Percentiles rank a stretch among this genome's conserved stretches.
Evolutionary conservation across 2,329 filamentous ascomycete species (phyloP).

Genomic region (Monilinia fructicola): DNA sequence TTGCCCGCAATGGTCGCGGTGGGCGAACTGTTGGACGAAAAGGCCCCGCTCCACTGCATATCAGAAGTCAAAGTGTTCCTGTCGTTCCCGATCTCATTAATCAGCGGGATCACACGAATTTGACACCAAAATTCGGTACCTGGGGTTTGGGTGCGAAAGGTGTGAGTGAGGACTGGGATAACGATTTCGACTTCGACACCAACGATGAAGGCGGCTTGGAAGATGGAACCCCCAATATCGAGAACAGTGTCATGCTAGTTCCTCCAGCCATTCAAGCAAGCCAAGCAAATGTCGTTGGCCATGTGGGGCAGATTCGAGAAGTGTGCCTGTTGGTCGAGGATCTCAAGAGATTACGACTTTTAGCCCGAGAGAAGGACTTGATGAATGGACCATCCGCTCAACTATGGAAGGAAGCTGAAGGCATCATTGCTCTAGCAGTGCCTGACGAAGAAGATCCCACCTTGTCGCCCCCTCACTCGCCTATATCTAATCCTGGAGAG

Average conservation of each 20-base stretch:
- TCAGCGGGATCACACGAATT: slow-evolving; percentile 52
- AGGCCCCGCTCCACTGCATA: slow-evolving; percentile 63
- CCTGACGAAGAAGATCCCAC: slow-evolving; percentile 59
- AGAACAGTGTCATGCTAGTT: slow-evolving; percentile 60
- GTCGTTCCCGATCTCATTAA: slow-evolving; percentile 61
- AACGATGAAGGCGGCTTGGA: slow-evolving; percentile 43
- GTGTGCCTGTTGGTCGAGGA: slow-evolving; percentile 80
- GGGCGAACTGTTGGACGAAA: slow-evolving; percentile 67
- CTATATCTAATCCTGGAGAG: slow-evolving; percentile 46
- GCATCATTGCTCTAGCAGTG: slow-evolving; percentile 81
- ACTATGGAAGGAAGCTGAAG: slow-evolving; percentile 79
- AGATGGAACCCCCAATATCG: slow-evolving; percentile 44
- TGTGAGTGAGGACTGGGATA: slow-evolving; percentile 84
- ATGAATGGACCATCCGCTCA: slow-evolving; percentile 57
- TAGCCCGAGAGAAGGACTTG: slow-evolving; percentile 67
- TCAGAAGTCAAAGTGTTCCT: slow-evolving; percentile 79
- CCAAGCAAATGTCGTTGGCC: slow-evolving; percentile 77
- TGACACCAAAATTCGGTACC: slow-evolving; percentile 72
- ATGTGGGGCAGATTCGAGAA: slow-evolving; percentile 81
- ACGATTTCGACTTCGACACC: slow-evolving; percentile 73
- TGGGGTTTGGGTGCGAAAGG: slow-evolving; percentile 80
- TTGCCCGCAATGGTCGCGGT: slow-evolving; percentile 63
- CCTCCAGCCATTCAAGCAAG: slow-evolving; percentile 78
- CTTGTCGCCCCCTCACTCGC: slow-evolving; percentile 36
- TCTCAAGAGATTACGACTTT: slow-evolving; percentile 71